Base-by-base conservation (phyloP, 345 rosid species). In the Brassica juncea region DNA sequence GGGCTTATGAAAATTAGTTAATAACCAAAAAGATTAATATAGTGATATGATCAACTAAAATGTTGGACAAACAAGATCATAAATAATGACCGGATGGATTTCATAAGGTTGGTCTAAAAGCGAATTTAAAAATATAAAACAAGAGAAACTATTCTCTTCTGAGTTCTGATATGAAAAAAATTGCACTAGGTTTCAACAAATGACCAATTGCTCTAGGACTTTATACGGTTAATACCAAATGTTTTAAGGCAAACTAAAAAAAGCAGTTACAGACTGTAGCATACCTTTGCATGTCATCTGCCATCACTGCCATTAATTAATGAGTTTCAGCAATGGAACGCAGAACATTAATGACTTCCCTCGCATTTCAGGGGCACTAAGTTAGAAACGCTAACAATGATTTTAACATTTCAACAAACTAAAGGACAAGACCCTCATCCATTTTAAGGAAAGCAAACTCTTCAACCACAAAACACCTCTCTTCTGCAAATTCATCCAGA, bases 31-130 rank as follows among this genome's bases (percentile, higher is more conserved):
- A 52, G 19, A 52, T 54, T 2, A 21, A 57, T 25, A 59, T 85
- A 89, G 90, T 89, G 90, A 73, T 85, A 89, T 86, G 92, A 88
- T 90, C 59, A 54, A 54, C 6, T 6, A 6, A 15, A 15, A 54
- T 47, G n/a, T 14, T 47, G 5, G 19, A 15, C 57, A 52, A 15
- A 54, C 9, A 54, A 5, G 59, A 71, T 6, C 19, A 57, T 21
- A 21, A 58, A 30, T 6, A 19, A 8, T 57, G 4, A 57, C 27
- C 3, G 27, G 61, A 57, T 5, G 2, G 28, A 4, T 19, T 19
- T 19, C 12, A 16, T 16, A 8, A 16, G 27, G 25, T 55, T 19
- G 11, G 10, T 54, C 21, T 55, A 55, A 16, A 55, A 55, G 27
- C 61, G 4, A 55, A 55, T 16, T 55, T 5, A 19, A 16, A 55